A percentile compares a stretch with the other conserved stretches of the same genome.
Evolutionary conservation across 768 basidiomycete genomes (phyloP).

Genomic region (Royoungia palumana): DNA sequence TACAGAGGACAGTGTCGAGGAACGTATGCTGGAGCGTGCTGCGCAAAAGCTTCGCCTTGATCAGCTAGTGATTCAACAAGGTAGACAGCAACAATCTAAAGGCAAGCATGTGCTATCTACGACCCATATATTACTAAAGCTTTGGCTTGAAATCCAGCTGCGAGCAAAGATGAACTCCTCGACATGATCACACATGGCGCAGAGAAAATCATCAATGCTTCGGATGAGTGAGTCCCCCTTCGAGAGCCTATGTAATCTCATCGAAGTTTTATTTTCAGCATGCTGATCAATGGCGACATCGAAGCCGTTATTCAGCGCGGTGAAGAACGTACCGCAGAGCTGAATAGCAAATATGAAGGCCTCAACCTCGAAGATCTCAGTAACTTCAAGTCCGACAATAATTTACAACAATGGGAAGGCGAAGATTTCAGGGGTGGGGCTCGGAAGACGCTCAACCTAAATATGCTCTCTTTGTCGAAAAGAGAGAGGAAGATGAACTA

Average conservation of each 20-base stretch:
- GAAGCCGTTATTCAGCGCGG: constrained; percentile 90
- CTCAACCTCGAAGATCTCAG: constrained; percentile 92
- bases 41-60: constrained; percentile 94
- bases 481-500: constrained; percentile 93
- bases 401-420: constrained; percentile 92
- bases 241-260: neutral
- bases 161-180: constrained; percentile 91
- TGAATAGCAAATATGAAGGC: constrained; percentile 89
- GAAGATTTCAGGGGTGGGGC: constrained; percentile 84
- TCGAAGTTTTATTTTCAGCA: constrained; percentile 36
- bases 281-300: constrained; percentile 84
- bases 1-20: constrained; percentile 93
- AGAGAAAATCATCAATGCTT: constrained; percentile 88
- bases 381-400: constrained; percentile 94
- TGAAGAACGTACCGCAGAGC: constrained; percentile 83
- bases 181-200: constrained; percentile 99
- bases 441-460: constrained; percentile 69
- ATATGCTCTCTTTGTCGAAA: constrained; percentile 84
- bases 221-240: constrained; percentile 55
- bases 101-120: constrained; percentile 38
- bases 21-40: constrained; percentile 90
- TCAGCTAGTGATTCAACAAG: constrained; percentile 96
- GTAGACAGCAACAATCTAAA: constrained; percentile 78
- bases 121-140: neutral
- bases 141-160: constrained; percentile 45